phyloP scores from a whole-genome alignment of 805 yeast species.

The Ogataea salicorniae region DNA sequence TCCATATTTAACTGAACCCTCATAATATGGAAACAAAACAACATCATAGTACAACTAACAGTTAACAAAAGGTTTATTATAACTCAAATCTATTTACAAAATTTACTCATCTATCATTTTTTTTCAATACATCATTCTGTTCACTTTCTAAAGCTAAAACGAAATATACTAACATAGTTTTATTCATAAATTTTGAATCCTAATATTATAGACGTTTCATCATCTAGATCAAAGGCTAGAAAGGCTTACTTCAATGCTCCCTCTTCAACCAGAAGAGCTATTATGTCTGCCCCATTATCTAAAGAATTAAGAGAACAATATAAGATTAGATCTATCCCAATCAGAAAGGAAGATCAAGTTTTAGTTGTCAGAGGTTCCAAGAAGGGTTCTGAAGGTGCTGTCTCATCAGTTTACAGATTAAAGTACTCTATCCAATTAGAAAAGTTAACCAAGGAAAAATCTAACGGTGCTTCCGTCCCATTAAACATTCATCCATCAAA shows the following conservation, averaged over 20 bases:
- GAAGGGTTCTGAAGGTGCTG: slow-evolving; percentile 99
- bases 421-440: slow-evolving; percentile 95
- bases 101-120: not conserved
- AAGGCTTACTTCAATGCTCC: slow-evolving; percentile 99
- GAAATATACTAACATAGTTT: slow-evolving; percentile 27
- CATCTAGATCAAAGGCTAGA: slow-evolving; percentile 99
- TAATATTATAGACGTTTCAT: slow-evolving; percentile 79
- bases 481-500: slow-evolving; percentile 97
- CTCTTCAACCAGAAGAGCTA: slow-evolving; percentile 88
- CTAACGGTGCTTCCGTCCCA: slow-evolving; percentile 96
- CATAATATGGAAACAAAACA: no score
- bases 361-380: slow-evolving; percentile 96
- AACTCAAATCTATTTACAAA: no score
- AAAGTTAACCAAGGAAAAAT: slow-evolving; percentile 96
- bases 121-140: not conserved
- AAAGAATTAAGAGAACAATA: slow-evolving; percentile 98
- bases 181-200: no score
- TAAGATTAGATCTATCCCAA: slow-evolving; percentile 92
- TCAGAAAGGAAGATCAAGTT: slow-evolving; percentile 97
- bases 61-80: no score
- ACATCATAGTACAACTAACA: no score
- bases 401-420: slow-evolving; percentile 97
- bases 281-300: slow-evolving; percentile 97
- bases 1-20: no score
- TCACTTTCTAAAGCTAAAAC: not conserved